phyloP scores from a whole-genome alignment of 345 rosid genomes.

The Brassica carinata region DNA sequence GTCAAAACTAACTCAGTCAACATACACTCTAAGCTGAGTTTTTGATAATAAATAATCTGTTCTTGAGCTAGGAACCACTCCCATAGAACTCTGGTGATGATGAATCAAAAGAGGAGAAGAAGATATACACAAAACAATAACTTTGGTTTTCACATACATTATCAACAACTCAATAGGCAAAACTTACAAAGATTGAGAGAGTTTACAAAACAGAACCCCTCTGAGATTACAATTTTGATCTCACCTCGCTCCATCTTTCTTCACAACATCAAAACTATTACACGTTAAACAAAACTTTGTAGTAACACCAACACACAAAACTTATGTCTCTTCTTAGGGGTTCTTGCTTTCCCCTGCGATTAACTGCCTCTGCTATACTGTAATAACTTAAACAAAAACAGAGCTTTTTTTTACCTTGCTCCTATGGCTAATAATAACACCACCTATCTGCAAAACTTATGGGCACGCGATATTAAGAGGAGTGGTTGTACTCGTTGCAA shows the following conservation, averaged over 20 bases:
- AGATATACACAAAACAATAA: slow-evolving; percentile 16
- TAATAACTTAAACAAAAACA: slow-evolving; percentile 25
- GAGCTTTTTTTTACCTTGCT: slow-evolving; percentile 21
- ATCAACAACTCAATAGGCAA: slow-evolving; percentile 37
- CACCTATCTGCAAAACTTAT: slow-evolving; percentile 86
- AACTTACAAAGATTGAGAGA: slow-evolving; percentile 42
- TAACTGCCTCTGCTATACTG: slow-evolving; percentile 32
- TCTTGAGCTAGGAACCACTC: background rate
- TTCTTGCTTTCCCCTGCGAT: slow-evolving; percentile 19
- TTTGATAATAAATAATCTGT: background rate
- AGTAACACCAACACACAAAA: slow-evolving; percentile 42
- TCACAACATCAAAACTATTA: slow-evolving; percentile 30
- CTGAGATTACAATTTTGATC: slow-evolving; percentile 10
- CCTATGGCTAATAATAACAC: slow-evolving; percentile 36
- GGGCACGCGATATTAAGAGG: slow-evolving; percentile 68
- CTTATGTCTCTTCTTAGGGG: slow-evolving; percentile 36
- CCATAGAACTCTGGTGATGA: background rate
- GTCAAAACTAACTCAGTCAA: background rate
- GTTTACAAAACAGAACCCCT: slow-evolving; percentile 7
- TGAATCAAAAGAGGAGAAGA: background rate
- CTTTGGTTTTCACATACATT: slow-evolving; percentile 22
- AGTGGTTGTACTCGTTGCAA: slow-evolving; percentile 28
- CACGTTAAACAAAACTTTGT: slow-evolving; percentile 36
- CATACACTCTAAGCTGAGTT: background rate
- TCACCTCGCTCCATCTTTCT: slow-evolving; percentile 17